Base-by-base conservation (phyloP, 2,329 filamentous ascomycete species). In the Trichoderma atroviride region DNA sequence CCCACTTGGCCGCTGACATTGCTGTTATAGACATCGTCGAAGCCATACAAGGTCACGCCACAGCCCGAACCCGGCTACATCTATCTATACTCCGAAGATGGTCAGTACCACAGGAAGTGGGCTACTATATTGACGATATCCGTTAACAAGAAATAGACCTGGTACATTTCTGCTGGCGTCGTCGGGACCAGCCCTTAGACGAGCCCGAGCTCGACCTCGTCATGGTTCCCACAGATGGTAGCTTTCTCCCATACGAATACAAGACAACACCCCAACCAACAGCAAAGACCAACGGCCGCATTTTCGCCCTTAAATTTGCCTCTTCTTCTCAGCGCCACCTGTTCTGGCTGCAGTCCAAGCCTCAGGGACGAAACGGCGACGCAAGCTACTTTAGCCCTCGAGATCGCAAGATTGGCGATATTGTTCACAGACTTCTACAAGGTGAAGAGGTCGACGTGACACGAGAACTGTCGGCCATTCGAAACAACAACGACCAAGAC, bases 131-230 rank as follows among this genome's bases (percentile, higher is more conserved):
- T 33, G 24, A 14, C 29, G 47, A 9, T 6, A 24, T 50, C 10
- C 22, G 33, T 62, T 70, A 37, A 70, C 59, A 50, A 13, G 35
- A 4, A 11, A 40, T 73, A 94, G 92, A 97, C 64, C 88, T 99
- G 71, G 86, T 97, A 71, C 94, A 97, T 83, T 97, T 99, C 83
- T 97, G 94, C 87, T 99, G 96, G 96, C 91, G 94, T 73, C 90
- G 92, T 76, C 91, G 96, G 74, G 87, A 85, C 74, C 87, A 88
- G 70, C 84, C 90, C 27, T 81, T 93, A 73, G 88, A 91, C 72
- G 83, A 92, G 70, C 91, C 94, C 69, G 91, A 96, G 71, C 83
- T 97, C 72, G 94, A 99, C 78, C 87, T 99, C 47, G 89, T 97
- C 75, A 97, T 97, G 92, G 90, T 99, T 64, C 95, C 96, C 27